phyloP scores from a whole-genome alignment of 208 protist genomes.

The Leishmania braziliensis region DNA sequence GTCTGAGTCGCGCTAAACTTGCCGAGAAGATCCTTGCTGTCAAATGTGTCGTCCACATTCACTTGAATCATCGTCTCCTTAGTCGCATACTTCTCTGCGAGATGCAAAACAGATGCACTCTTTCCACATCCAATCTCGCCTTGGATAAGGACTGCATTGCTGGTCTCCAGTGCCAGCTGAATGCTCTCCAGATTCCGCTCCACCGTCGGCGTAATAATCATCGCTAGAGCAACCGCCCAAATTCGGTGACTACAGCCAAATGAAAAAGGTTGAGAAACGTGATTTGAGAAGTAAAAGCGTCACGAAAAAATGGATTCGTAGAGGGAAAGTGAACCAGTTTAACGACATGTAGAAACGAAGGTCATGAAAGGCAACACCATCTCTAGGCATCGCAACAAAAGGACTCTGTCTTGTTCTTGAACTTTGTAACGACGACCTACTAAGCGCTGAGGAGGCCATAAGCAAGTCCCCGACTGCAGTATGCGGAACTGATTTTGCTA shows the following conservation, averaged over 20 bases:
- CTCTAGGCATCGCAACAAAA: not conserved
- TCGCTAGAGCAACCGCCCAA: not conserved
- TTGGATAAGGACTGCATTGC: constrained; percentile 81
- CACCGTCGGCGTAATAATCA: constrained; percentile 78
- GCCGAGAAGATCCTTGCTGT: constrained; percentile 98
- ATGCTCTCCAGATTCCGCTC: constrained; percentile 71
- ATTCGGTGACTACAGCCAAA: not conserved
- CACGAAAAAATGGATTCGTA: not conserved
- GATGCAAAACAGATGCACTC: constrained; percentile 62
- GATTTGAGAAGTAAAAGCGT: not conserved
- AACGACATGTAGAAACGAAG: not conserved
- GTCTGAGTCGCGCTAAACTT: constrained; percentile 98
- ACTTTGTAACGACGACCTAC: not conserved
- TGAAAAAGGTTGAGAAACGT: not conserved
- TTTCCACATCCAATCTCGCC: constrained; percentile 89
- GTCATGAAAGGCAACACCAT: not conserved
- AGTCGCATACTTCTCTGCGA: constrained; percentile 59
- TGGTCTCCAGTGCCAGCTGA: constrained; percentile 61
- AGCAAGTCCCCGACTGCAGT: not conserved
- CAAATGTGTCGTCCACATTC: constrained; percentile 98
- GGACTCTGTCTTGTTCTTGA: not conserved
- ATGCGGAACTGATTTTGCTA: not conserved
- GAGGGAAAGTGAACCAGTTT: not conserved
- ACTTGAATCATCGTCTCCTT: constrained; percentile 86
- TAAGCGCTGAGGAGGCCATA: not conserved